Percentiles rank a stretch among this genome's conserved stretches.
Conservation (phyloP, 192 early-diverging fungal genomes). For the Endogone sp. region DNA sequence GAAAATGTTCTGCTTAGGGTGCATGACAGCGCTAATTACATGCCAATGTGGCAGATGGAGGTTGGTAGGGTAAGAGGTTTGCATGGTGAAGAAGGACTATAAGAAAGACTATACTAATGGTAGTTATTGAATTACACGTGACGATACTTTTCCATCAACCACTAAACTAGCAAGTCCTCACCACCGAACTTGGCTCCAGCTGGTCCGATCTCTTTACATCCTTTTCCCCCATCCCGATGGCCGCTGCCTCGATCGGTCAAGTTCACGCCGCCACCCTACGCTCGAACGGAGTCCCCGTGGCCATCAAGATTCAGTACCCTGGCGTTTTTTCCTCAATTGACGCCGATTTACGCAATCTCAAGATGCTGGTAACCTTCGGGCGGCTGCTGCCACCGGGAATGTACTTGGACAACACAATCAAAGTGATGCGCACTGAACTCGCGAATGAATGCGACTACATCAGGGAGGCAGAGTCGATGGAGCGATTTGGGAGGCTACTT, state of each 20-base stretch:
- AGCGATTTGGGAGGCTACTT: slow-evolving; percentile 62
- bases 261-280: slow-evolving; percentile 64
- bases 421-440: slow-evolving; percentile 84
- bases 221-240: slow-evolving; percentile 84
- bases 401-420: slow-evolving; percentile 95
- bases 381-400: slow-evolving; percentile 88
- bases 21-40: slow-evolving; percentile 93
- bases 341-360: slow-evolving; percentile 81
- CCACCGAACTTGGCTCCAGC: slow-evolving; percentile 58
- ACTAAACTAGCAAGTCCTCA: slow-evolving; percentile 59
- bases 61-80: slow-evolving; percentile 34
- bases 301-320: slow-evolving; percentile 97
- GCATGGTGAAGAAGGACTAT: neutral
- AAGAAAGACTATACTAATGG: slow-evolving; percentile 2
- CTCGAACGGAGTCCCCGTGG: slow-evolving; percentile 49
- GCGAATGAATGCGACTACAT: slow-evolving; percentile 92
- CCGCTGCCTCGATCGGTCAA: slow-evolving; percentile 89
- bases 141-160: no score
- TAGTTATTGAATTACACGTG: neutral
- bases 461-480: slow-evolving; percentile 79
- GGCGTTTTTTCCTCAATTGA: slow-evolving; percentile 88
- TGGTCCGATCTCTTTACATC: slow-evolving; percentile 66
- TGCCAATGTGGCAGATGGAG: slow-evolving; percentile 87
- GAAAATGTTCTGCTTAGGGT: slow-evolving; percentile 80
- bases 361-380: slow-evolving; percentile 73